phyloP scores from a whole-genome alignment of 306 rosid genomes.

The Lotus japonicus region DNA sequence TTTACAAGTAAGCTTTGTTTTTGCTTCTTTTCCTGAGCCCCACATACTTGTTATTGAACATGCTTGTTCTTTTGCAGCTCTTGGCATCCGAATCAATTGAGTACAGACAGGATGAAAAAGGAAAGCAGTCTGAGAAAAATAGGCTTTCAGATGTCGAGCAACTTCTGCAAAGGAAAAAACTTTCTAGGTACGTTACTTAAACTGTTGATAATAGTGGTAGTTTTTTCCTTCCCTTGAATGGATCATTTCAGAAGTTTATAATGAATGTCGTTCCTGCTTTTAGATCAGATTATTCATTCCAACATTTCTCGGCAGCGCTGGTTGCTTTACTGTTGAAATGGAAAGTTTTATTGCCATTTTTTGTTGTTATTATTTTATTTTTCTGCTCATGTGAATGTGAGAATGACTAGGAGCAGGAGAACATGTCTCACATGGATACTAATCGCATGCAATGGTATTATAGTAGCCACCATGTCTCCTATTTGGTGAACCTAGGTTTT shows the following conservation, averaged over 20 bases:
- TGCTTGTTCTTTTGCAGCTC: constrained; percentile 24
- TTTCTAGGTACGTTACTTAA: constrained; percentile 34
- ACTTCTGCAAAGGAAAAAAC: constrained; percentile 23
- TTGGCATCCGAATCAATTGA: constrained; percentile 17
- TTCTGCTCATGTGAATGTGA: neutral
- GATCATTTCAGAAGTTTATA: neutral
- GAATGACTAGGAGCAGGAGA: neutral
- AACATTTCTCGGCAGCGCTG: neutral
- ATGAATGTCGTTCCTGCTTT: neutral
- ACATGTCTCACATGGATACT: too few relatives aligned
- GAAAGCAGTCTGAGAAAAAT: constrained; percentile 20
- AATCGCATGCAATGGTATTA: too few relatives aligned
- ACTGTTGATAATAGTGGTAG: neutral
- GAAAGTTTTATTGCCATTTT: neutral
- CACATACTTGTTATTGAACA: neutral
- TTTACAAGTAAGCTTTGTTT: constrained; percentile 28
- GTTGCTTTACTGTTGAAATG: neutral
- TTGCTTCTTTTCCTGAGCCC: neutral
- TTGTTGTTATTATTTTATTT: neutral
- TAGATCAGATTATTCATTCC: constrained; percentile 3
- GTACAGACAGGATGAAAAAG: constrained; percentile 10
- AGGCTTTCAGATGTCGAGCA: constrained; percentile 33
- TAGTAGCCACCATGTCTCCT: too few relatives aligned
- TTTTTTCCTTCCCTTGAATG: neutral
- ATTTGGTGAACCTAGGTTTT: too few relatives aligned